These are phyloP conservation scores for Ceratonia siliqua DNA, from an alignment of 306 rosid genomes.

Conservation along the genomic window DNA sequence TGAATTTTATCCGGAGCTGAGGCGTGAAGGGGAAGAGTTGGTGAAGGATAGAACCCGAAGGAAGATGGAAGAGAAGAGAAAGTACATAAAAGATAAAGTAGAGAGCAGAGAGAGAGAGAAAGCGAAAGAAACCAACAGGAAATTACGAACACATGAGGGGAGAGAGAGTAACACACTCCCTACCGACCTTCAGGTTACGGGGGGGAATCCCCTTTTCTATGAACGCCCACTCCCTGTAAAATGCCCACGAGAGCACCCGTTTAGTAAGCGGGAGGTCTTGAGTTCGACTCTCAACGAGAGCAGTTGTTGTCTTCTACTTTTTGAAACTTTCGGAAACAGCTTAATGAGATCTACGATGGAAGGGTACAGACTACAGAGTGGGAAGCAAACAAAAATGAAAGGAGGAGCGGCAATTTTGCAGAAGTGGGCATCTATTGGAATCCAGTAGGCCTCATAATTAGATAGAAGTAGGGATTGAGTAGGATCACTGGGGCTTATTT, in stretches of 20 bases:
- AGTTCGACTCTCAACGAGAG: conserved; percentile 72
- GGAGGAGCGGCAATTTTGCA: too few species aligned
- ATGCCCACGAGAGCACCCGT: conserved; percentile 51
- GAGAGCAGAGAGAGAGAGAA: not conserved
- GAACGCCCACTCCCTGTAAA: not conserved
- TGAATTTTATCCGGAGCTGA: not conserved
- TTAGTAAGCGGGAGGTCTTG: conserved; percentile 81
- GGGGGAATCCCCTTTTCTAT: not conserved
- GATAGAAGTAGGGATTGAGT: too few species aligned
- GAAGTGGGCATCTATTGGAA: too few species aligned
- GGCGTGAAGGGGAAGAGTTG: not conserved
- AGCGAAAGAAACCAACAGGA: not conserved
- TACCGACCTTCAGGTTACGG: conserved; percentile 4
- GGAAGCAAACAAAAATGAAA: too few species aligned
- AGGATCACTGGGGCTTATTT: too few species aligned
- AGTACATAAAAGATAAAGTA: not conserved
- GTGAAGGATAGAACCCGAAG: conserved; percentile 23
- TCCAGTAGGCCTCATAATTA: too few species aligned
- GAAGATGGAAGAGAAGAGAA: not conserved
- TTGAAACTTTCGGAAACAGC: too few species aligned
- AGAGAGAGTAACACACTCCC: conserved; percentile 27
- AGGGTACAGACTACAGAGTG: too few species aligned
- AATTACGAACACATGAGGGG: conserved; percentile 24
- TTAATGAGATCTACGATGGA: too few species aligned
- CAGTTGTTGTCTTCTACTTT: not conserved